Conservation (phyloP, 2,329 filamentous ascomycete species). For the Scedosporium apiospermum region DNA sequence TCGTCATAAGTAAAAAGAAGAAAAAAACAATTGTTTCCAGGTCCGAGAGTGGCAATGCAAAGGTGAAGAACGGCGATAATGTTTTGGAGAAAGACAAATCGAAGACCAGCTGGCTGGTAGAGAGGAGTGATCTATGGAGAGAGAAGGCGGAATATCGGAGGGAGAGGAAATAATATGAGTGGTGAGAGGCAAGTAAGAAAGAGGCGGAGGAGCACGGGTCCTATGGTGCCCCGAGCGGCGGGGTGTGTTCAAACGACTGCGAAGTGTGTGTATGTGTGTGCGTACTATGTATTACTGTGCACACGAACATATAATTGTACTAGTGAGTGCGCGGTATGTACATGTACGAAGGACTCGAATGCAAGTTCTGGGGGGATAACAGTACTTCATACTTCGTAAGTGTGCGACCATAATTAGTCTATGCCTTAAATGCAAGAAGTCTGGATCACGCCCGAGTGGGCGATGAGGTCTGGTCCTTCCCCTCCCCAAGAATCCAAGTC, state of each 20-base stretch:
- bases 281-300: not conserved
- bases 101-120: not conserved
- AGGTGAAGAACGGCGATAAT: not conserved
- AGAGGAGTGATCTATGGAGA: not conserved
- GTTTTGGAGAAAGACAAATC: not conserved
- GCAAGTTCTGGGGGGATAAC: not conserved
- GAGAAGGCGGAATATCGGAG: not conserved
- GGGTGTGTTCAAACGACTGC: not conserved
- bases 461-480: not conserved
- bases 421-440: not conserved
- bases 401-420: not conserved
- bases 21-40: not conserved
- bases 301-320: not conserved
- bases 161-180: slow-evolving; percentile 6
- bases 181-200: slow-evolving; percentile 14
- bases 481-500: no score
- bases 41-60: not conserved
- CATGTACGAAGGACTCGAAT: not conserved
- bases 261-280: not conserved
- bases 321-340: not conserved
- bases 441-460: not conserved
- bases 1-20: not conserved
- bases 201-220: slow-evolving; percentile 12
- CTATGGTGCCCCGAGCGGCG: slow-evolving; percentile 2
- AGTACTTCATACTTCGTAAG: not conserved